phyloP scores from a whole-genome alignment of 306 rosid species.

The Hippophae tibetana region DNA sequence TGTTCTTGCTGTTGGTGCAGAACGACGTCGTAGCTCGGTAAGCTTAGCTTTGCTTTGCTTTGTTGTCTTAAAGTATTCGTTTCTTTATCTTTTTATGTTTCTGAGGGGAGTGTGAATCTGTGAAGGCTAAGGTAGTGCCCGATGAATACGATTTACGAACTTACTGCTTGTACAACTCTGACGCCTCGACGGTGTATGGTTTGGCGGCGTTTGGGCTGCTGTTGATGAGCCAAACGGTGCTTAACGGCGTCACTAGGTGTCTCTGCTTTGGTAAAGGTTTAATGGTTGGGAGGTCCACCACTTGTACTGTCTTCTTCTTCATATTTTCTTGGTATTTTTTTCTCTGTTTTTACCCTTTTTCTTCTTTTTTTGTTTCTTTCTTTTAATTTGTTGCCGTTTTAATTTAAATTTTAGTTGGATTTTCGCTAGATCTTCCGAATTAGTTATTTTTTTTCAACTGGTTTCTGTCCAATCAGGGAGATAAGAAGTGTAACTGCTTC shows the following conservation, averaged over 20 bases:
- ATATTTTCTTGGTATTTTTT: conserved; percentile 57
- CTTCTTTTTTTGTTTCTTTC: neutral
- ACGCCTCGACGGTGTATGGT: conserved; percentile 89
- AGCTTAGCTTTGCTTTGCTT: neutral
- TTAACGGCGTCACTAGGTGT: conserved; percentile 74
- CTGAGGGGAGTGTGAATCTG: neutral
- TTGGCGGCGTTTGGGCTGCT: conserved; percentile 56
- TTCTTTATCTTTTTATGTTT: neutral
- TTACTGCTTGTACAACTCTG: conserved; percentile 62
- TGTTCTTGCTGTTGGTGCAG: conserved; percentile 83
- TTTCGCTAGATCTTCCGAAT: too few species aligned
- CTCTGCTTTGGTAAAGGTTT: conserved; percentile 90
- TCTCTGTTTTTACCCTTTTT: neutral
- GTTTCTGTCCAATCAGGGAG: too few species aligned
- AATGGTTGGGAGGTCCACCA: conserved; percentile 47
- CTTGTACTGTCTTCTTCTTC: conserved; percentile 60
- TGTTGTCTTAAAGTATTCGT: neutral
- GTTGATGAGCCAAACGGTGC: conserved; percentile 51
- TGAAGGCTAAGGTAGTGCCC: conserved; percentile 50
- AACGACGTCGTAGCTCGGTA: conserved; percentile 75
- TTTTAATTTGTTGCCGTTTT: neutral
- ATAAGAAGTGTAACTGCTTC: too few species aligned
- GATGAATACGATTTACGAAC: conserved; percentile 70
- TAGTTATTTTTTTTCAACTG: too few species aligned
- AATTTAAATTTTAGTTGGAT: neutral